Conservation (phyloP, 176 grass and related monocot genomes). For the Oryza nivara region DNA sequence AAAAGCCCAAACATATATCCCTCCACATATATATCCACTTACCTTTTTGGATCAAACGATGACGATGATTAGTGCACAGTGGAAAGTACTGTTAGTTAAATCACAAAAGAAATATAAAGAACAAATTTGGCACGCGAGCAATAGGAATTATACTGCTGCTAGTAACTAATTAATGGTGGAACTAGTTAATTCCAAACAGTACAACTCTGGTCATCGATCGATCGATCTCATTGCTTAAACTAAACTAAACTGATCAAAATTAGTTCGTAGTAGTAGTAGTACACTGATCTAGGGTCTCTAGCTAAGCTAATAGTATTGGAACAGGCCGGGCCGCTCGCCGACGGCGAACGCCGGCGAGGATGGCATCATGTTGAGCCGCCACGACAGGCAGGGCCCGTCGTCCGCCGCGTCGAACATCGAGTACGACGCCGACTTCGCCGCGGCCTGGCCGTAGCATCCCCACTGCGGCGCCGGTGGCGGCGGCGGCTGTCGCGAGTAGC, state of each 20-base stretch:
- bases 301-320: conserved; percentile 57
- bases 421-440: conserved; percentile 32
- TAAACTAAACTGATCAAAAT: conserved; percentile 11
- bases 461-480: conserved; percentile 46
- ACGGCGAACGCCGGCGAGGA: conserved; percentile 56
- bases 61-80: conserved; percentile 36
- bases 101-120: conserved; percentile 30
- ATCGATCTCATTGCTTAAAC: conserved; percentile 1
- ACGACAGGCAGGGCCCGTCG: conserved; percentile 56
- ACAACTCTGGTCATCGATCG: neutral
- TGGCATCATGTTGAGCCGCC: conserved; percentile 66
- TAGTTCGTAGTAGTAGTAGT: neutral
- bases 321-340: conserved; percentile 53
- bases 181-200: neutral
- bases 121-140: conserved; percentile 28
- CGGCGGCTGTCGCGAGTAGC: conserved; percentile 43
- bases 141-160: conserved; percentile 1
- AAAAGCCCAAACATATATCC: conserved; percentile 28
- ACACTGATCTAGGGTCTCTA: neutral
- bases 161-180: neutral
- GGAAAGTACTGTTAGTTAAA: conserved; percentile 41
- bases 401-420: conserved; percentile 33
- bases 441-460: conserved; percentile 60
- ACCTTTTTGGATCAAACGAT: conserved; percentile 19
- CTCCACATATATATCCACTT: conserved; percentile 2